Evolutionary conservation across 2,329 filamentous ascomycete genomes (phyloP), one percentile per base, ranked within the genome.

Genomic region (Coniella vitis): DNA sequence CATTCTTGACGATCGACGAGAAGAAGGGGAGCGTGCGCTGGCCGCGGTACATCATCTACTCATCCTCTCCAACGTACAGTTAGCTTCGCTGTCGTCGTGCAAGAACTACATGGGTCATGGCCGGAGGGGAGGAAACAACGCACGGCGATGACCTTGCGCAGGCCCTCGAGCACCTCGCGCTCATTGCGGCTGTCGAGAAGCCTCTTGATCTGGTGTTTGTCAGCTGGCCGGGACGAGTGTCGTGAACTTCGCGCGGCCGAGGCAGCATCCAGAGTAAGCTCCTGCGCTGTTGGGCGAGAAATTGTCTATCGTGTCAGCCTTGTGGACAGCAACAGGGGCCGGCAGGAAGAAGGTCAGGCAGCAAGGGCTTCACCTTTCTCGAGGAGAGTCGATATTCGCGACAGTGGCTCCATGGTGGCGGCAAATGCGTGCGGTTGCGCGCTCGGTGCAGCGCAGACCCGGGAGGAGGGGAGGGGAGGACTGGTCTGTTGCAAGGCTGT

Each of bases 1-100:
- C 89, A 60, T 97, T 98, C 72, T 98, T 98, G 65, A 98, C 89
- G 48, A 98, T 87, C 20, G 90, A 87, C n/a, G 91, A 95, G 74
- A 98, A 98, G 75, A 91, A 95, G 19, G 87, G 84, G 2, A 95
- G 76, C 50, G 90, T 95, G 57, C 88, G 85, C 65, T 94, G 87
- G 59, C 87, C 83, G 58, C 83, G 83, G 70, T 96, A 97, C 82
- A 95, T 95, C 86, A 97, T 91, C 89, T 95, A 61, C 35, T 42
- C 9, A 20, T 19, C 4, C 36, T n/a, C 9, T 20, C 21, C 7
- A n/a, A 16, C n/a, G 20, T 4, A 25, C 25, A n/a, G 12, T 39
- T n/a, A 39, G 38, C 38, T 13, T 10, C 13, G 13, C 19, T 12
- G 19, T 19, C 17, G 25, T n/a, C 13, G 4, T 4, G 16, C 17